Evolutionary conservation across 169 alveolate genomes (phyloP).

Genomic region (Eimeria sp.): DNA sequence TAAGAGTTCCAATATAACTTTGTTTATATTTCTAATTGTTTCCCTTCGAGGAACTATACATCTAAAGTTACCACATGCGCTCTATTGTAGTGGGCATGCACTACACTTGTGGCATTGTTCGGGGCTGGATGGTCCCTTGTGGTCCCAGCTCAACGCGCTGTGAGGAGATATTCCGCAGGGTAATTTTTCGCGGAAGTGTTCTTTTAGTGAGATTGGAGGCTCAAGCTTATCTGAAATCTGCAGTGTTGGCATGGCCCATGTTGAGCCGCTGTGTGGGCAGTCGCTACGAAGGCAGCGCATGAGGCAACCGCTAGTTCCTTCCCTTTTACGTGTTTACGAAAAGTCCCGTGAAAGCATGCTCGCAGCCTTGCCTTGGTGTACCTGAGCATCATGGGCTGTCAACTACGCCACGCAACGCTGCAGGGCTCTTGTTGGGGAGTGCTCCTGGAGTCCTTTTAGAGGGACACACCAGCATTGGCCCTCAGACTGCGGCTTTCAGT

Average conservation of each 20-base stretch:
- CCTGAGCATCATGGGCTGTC: not conserved
- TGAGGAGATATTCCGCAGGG: not conserved
- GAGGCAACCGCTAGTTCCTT: not conserved
- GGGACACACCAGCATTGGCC: not conserved
- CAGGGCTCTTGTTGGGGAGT: not conserved
- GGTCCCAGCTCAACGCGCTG: not conserved
- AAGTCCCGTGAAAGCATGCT: not conserved
- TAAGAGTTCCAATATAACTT: too few species aligned
- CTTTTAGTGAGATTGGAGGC: not conserved
- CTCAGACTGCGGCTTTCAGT: not conserved
- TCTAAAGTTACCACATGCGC: too few species aligned
- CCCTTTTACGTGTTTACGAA: not conserved
- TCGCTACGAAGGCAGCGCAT: not conserved
- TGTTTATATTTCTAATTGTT: too few species aligned
- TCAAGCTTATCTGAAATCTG: not conserved
- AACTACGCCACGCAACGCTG: not conserved
- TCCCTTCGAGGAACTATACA: too few species aligned
- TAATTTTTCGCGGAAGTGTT: not conserved
- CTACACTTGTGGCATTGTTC: not conserved
- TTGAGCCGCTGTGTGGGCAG: not conserved
- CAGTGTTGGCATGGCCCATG: not conserved
- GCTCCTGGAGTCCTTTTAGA: not conserved
- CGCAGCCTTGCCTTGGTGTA: not conserved
- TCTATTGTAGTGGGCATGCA: too few species aligned
- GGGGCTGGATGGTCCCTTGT: constrained; percentile 5